Evolutionary conservation across 73 alveolate genomes (phyloP).

Genomic region (Blepharisma stoltei): DNA sequence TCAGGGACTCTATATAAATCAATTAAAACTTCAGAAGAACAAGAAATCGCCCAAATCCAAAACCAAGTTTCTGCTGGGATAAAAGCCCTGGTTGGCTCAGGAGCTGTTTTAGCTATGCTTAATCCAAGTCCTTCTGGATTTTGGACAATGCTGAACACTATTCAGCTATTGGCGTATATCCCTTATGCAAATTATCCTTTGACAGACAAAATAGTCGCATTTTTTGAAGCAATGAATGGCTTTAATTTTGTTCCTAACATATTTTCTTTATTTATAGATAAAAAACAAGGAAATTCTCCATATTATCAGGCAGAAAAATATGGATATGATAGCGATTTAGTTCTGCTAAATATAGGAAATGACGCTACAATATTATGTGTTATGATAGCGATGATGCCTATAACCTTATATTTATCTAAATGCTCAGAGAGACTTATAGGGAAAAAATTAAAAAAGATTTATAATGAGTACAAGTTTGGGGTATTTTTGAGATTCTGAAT

Average conservation of each 20-base stretch:
- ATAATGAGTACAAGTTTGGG: not conserved
- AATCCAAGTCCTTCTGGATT: not conserved
- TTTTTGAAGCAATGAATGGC: not conserved
- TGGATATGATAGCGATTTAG: not conserved
- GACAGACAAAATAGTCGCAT: not conserved
- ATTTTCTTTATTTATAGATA: not conserved
- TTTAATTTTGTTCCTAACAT: not conserved
- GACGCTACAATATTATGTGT: not conserved
- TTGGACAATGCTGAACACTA: constrained; percentile 3
- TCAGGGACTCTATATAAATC: no score
- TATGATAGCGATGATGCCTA: not conserved
- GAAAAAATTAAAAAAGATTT: not conserved
- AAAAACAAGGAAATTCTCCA: not conserved
- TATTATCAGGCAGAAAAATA: not conserved
- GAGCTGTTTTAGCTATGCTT: no score
- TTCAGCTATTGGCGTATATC: not conserved
- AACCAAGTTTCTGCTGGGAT: no score
- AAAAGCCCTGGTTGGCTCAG: no score
- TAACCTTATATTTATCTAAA: not conserved
- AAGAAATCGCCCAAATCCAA: no score
- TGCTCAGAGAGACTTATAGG: not conserved
- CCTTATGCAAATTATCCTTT: constrained; percentile 10
- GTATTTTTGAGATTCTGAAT: not conserved
- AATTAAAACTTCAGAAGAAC: no score
- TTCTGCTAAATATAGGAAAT: not conserved